Evolutionary conservation across 2,329 filamentous ascomycete species (phyloP).

Genomic region (Sporothrix brunneoviolacea): DNA sequence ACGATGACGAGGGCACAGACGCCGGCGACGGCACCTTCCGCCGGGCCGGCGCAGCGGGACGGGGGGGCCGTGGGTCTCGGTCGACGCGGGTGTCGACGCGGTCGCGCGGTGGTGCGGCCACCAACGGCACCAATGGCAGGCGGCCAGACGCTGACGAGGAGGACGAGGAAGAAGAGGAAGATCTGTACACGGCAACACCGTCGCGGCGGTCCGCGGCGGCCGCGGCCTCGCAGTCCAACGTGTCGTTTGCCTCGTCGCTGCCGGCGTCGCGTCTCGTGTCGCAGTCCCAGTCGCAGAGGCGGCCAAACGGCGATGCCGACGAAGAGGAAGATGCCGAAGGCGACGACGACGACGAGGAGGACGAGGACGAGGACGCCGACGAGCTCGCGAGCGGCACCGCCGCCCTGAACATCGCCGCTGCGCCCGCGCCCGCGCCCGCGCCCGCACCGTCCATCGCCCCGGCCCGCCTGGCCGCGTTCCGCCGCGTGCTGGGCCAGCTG

Average conservation of each 20-base stretch:
- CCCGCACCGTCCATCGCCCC: slow-evolving; percentile 36
- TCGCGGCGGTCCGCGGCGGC: slow-evolving; percentile 31
- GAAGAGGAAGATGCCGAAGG: slow-evolving; percentile 37
- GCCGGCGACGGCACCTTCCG: slow-evolving; percentile 49
- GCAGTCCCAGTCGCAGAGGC: slow-evolving; percentile 25
- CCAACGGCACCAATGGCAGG: slow-evolving; percentile 22
- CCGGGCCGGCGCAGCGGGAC: slow-evolving; percentile 27
- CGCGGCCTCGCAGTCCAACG: slow-evolving; percentile 42
- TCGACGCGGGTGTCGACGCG: slow-evolving; percentile 29
- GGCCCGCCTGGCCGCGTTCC: slow-evolving; percentile 66
- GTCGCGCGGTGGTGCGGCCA: slow-evolving; percentile 20
- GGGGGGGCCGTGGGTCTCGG: slow-evolving; percentile 21
- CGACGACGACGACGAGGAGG: slow-evolving; percentile 37
- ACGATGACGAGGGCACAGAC: slow-evolving; percentile 13
- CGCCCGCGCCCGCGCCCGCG: not conserved
- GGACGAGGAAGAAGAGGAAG: slow-evolving; percentile 39
- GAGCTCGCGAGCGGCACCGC: slow-evolving; percentile 38
- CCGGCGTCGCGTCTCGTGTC: slow-evolving; percentile 63
- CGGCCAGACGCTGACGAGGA: slow-evolving; percentile 34
- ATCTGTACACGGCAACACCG: slow-evolving; percentile 39
- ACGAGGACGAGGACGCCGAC: slow-evolving; percentile 35
- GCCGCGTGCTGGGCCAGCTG: slow-evolving; percentile 72
- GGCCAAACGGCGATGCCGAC: slow-evolving; percentile 28
- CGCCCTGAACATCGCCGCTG: slow-evolving; percentile 32
- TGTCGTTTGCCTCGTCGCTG: slow-evolving; percentile 73